phyloP scores from a whole-genome alignment of 73 alveolate genomes.

The Stentor coeruleus region DNA sequence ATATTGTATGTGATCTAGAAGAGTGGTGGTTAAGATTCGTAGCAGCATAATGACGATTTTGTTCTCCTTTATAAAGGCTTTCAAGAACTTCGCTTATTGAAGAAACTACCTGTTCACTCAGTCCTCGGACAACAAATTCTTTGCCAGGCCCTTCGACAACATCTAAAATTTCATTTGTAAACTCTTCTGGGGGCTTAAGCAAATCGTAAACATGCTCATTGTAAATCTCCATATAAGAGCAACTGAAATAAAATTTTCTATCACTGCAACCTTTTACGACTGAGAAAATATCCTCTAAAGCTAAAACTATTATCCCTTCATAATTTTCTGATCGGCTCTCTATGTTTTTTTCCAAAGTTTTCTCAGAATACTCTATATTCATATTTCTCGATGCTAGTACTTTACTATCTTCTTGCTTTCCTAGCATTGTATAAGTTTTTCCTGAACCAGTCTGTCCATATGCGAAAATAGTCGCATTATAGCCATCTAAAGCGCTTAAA shows the following conservation, averaged over 20 bases:
- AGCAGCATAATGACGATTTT: slow-evolving; percentile 80
- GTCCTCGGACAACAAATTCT: slow-evolving; percentile 70
- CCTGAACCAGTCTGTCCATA: slow-evolving; percentile 64
- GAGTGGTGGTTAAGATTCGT: slow-evolving; percentile 75
- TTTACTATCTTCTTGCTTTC: slow-evolving; percentile 23
- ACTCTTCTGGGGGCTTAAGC: slow-evolving; percentile 52
- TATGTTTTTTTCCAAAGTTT: not conserved
- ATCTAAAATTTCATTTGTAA: slow-evolving; percentile 26
- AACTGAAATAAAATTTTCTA: slow-evolving; percentile 40
- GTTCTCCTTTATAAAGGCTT: slow-evolving; percentile 62
- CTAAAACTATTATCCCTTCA: not conserved
- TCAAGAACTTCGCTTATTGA: slow-evolving; percentile 68
- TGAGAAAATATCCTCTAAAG: slow-evolving; percentile 19
- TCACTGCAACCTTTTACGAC: not conserved
- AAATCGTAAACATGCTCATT: slow-evolving; percentile 96
- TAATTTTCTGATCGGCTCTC: not conserved
- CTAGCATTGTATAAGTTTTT: slow-evolving; percentile 58
- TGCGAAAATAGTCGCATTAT: slow-evolving; percentile 52
- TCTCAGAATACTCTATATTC: not conserved
- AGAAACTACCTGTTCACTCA: slow-evolving; percentile 61
- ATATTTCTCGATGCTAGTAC: not conserved
- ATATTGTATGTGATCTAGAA: slow-evolving; percentile 75
- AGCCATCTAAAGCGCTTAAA: slow-evolving; percentile 39
- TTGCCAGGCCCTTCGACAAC: slow-evolving; percentile 75
- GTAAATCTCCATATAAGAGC: slow-evolving; percentile 95